Percentiles rank a stretch among this genome's conserved stretches.
phyloP scores from a whole-genome alignment of 2,329 filamentous ascomycete species.

The Colletotrichum siamense region DNA sequence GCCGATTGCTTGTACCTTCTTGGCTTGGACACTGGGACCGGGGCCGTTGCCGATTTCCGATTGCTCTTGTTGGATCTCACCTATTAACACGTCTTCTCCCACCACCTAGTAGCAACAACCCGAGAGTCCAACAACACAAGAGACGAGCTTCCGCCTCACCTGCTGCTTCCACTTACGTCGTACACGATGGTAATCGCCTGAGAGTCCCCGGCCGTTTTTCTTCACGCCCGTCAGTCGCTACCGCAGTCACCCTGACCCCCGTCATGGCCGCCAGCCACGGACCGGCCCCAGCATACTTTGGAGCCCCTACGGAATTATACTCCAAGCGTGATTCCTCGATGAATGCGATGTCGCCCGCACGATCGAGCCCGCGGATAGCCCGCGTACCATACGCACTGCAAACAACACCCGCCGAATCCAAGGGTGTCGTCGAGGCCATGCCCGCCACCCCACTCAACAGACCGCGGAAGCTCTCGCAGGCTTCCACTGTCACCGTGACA shows the following conservation, averaged over 20 bases:
- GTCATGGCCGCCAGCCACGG: constrained; percentile 17
- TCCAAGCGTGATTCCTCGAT: constrained; percentile 10
- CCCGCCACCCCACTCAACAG: constrained; percentile 35
- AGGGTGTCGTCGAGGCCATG: constrained; percentile 19
- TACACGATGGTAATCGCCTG: constrained; percentile 19
- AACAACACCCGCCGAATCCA: constrained; percentile 26
- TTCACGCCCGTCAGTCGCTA: background rate
- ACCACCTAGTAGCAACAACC: constrained; percentile 8
- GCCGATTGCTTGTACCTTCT: background rate
- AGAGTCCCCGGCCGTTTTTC: constrained; percentile 16
- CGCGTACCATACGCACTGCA: constrained; percentile 26
- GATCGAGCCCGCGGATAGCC: background rate
- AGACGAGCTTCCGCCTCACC: constrained; percentile 22
- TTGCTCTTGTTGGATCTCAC: background rate
- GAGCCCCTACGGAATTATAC: constrained; percentile 18
- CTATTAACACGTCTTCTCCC: constrained; percentile 8
- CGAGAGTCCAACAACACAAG: constrained; percentile 21
- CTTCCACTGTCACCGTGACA: constrained; percentile 28
- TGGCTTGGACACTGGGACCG: background rate
- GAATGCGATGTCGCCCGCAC: background rate
- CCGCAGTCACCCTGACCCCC: background rate
- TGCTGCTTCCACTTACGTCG: constrained; percentile 6
- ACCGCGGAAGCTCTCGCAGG: constrained; percentile 40
- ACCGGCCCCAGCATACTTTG: constrained; percentile 20
- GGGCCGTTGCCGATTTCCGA: constrained; percentile 3